These are phyloP conservation scores for Paraphaeosphaeria sporulosa DNA, from an alignment of 2,329 filamentous ascomycete species.

Conservation along the genomic window DNA sequence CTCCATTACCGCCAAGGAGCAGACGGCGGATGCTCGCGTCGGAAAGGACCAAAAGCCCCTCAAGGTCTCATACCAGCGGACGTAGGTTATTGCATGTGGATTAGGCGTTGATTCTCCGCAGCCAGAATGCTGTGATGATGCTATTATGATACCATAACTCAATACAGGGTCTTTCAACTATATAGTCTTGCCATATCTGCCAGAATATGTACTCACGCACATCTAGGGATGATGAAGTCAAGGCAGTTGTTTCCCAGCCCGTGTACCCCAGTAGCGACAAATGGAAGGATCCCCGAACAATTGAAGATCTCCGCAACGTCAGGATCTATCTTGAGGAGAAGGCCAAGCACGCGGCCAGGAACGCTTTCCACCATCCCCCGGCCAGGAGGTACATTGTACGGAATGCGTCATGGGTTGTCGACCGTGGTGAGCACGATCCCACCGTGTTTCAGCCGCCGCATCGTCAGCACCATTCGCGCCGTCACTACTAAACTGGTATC, in stretches of 20 bases:
- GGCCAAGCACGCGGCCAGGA: too few relatives aligned
- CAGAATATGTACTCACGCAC: background rate
- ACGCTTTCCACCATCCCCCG: too few relatives aligned
- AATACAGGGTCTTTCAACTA: conserved; percentile 6
- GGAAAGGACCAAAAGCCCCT: conserved; percentile 78
- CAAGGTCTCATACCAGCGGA: conserved; percentile 95
- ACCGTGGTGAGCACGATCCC: background rate
- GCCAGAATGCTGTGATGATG: conserved; percentile 20
- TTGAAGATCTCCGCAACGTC: too few relatives aligned
- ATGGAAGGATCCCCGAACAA: too few relatives aligned
- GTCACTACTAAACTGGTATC: too few relatives aligned
- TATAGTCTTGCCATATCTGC: conserved; percentile 18
- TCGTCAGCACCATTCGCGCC: too few relatives aligned
- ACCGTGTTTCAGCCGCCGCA: background rate
- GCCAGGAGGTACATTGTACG: too few relatives aligned
- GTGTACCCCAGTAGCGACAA: too few relatives aligned
- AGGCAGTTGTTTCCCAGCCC: background rate
- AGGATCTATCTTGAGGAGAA: too few relatives aligned
- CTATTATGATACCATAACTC: conserved; percentile 34
- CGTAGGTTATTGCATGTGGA: conserved; percentile 59
- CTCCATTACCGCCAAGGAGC: conserved; percentile 93
- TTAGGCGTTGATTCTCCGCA: conserved; percentile 6
- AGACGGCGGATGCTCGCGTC: conserved; percentile 83
- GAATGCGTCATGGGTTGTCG: background rate
- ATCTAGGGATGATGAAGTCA: background rate